Percentiles rank a stretch among this genome's conserved stretches.
Conservation (phyloP, 306 rosid species). For the Pterocarpus macrocarpus region DNA sequence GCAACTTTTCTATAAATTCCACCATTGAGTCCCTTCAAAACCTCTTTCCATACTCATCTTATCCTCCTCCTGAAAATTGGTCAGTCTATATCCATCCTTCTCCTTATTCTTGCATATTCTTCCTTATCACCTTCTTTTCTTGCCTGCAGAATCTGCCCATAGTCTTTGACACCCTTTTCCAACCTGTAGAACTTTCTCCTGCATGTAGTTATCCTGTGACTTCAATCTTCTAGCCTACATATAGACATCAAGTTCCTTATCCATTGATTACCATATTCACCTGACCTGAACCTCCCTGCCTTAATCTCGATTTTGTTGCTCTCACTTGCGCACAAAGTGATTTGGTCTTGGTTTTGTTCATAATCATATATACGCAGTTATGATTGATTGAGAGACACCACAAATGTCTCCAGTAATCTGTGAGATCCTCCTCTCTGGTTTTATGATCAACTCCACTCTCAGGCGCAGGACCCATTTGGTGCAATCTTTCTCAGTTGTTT, state of each 20-base stretch:
- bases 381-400: slow-evolving; percentile 55
- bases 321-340: background rate
- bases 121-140: slow-evolving; percentile 31
- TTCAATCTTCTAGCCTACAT: slow-evolving; percentile 7
- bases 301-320: slow-evolving; percentile 4
- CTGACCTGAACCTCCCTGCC: background rate
- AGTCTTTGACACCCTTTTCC: slow-evolving; percentile 47
- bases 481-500: slow-evolving; percentile 92
- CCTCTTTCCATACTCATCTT: slow-evolving; percentile 65
- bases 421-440: slow-evolving; percentile 79
- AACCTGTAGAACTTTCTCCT: slow-evolving; percentile 33
- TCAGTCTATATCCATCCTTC: slow-evolving; percentile 36
- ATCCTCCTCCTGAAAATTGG: slow-evolving; percentile 48
- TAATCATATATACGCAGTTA: slow-evolving; percentile 1
- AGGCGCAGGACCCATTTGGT: slow-evolving; percentile 81
- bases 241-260: background rate
- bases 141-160: slow-evolving; percentile 43
- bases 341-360: slow-evolving; percentile 38
- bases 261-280: slow-evolving; percentile 7
- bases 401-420: slow-evolving; percentile 68
- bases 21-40: slow-evolving; percentile 51
- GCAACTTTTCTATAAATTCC: slow-evolving; percentile 65
- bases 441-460: slow-evolving; percentile 72
- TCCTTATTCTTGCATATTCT: slow-evolving; percentile 20
- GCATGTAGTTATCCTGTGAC: background rate